Evolutionary conservation across 345 rosid species (phyloP).

Genomic region (Noccaea caerulescens): DNA sequence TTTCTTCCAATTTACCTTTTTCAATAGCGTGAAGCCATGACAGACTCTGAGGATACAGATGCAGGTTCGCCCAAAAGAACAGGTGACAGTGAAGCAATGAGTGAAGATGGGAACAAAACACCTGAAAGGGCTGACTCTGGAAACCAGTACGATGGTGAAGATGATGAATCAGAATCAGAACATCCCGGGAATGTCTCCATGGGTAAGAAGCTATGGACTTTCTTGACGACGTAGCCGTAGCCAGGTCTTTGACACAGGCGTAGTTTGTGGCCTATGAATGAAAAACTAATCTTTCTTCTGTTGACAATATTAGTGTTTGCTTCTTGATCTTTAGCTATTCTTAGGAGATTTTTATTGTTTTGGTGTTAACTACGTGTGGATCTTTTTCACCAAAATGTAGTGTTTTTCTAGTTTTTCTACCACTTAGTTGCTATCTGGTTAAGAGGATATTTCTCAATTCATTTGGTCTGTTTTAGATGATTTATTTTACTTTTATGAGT

Average conservation of each 20-base stretch:
- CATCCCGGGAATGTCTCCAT: slow-evolving; percentile 83
- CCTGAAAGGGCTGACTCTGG: slow-evolving; percentile 49
- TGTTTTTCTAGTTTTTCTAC: slow-evolving; percentile 28
- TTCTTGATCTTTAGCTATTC: slow-evolving; percentile 37
- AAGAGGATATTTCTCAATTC: slow-evolving; percentile 41
- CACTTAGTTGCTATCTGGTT: slow-evolving; percentile 29
- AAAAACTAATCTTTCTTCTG: slow-evolving; percentile 36
- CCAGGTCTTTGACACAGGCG: slow-evolving; percentile 18
- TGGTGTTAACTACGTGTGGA: slow-evolving; percentile 28
- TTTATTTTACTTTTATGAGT: slow-evolving; percentile 26
- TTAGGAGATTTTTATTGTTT: not conserved
- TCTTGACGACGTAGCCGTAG: slow-evolving; percentile 78
- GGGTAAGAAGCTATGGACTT: slow-evolving; percentile 93
- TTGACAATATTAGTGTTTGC: slow-evolving; percentile 39
- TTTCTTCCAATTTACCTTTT: slow-evolving; percentile 10
- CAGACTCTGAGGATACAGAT: slow-evolving; percentile 49
- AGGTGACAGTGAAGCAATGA: slow-evolving; percentile 51
- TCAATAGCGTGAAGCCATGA: slow-evolving; percentile 53
- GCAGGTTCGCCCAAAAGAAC: slow-evolving; percentile 48
- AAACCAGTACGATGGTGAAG: slow-evolving; percentile 53
- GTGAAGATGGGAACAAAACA: slow-evolving; percentile 84
- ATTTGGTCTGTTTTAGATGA: slow-evolving; percentile 42
- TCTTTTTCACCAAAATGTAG: slow-evolving; percentile 25
- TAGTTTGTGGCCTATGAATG: slow-evolving; percentile 33
- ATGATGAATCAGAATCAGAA: slow-evolving; percentile 58